These are phyloP conservation scores for Scorias spongiosa DNA, from an alignment of 2,329 filamentous ascomycete species.

Conservation along the genomic window DNA sequence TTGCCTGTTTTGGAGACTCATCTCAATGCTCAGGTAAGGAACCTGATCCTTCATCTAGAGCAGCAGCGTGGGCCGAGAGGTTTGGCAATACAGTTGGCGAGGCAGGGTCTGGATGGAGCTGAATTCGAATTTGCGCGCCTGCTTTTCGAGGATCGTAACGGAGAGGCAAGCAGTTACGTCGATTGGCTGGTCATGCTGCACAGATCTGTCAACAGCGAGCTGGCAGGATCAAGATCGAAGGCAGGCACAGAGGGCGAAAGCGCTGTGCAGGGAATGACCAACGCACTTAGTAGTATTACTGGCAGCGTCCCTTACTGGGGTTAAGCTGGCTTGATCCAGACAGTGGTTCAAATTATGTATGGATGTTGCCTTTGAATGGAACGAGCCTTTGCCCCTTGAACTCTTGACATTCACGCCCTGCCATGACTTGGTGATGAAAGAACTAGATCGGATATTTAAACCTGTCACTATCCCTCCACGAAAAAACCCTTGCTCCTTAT, in stretches of 20 bases:
- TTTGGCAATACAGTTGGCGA: conserved; percentile 72
- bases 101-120: conserved; percentile 84
- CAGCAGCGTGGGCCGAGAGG: conserved; percentile 72
- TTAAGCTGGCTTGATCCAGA: conserved; percentile 3
- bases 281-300: conserved; percentile 17
- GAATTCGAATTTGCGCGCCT: conserved; percentile 92
- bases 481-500: no score
- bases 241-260: conserved; percentile 9
- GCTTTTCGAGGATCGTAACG: conserved; percentile 87
- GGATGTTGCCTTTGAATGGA: no score
- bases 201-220: conserved; percentile 58
- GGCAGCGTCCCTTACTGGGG: conserved; percentile 15
- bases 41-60: conserved; percentile 76
- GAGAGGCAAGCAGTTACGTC: conserved; percentile 94
- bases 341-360: no score
- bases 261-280: conserved; percentile 8
- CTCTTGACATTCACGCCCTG: no score
- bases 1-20: conserved; percentile 80
- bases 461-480: no score
- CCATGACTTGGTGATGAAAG: no score
- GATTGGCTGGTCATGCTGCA: conserved; percentile 97
- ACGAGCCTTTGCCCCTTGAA: no score
- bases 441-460: no score
- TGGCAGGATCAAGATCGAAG: conserved; percentile 18
- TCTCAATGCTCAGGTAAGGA: conserved; percentile 86